Evolutionary conservation across 306 rosid genomes (phyloP), one percentile per base, ranked within the genome.

Genomic region (Quercus cerris): DNA sequence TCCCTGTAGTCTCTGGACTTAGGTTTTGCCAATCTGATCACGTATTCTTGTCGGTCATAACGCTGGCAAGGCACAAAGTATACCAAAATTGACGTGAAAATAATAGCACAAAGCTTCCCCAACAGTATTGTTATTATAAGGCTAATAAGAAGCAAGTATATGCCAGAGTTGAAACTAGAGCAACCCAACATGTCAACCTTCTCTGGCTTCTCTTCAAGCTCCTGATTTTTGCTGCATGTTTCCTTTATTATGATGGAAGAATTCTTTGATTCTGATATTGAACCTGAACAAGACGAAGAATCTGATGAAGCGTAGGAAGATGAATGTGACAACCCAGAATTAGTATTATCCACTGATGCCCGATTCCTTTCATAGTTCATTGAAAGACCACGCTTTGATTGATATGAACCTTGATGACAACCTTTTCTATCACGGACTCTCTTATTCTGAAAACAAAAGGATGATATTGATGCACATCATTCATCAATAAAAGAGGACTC

Each of bases 21-120:
- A 33, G 56, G 74, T 62, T 80, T 83, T 31, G 75, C 54, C 83
- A 81, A 85, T 78, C 61, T 73, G 59, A 69, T 75, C 67, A 38
- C 76, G 7, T 54, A 58, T 64, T 85, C 83, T 58, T 2, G 51
- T 68, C 57, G 3, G 35, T 57, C 64, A 77, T 10, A 56, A 23
- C 75, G 9, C 54, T 13, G 79, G 57, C 78, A 57, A 67, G 79
- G 77, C 10, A 77, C 59, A 61, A 86, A 59, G 78, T 69, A 94
- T 2, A 90, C 58, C 85, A 87, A 88, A 5, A 85, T 74, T 62
- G 84, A 86, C 2, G 93, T 83, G 84, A 84, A 84, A 14, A 92
- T 20, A 54, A 86, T 74, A 10, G 84, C 91, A 68, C 64, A 69
- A 31, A 54, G 13, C 89, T 81, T 93, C 17, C 97, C 97, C 71